Conservation (phyloP, 495 filamentous ascomycete genomes). For the Talaromyces wortmannii region DNA sequence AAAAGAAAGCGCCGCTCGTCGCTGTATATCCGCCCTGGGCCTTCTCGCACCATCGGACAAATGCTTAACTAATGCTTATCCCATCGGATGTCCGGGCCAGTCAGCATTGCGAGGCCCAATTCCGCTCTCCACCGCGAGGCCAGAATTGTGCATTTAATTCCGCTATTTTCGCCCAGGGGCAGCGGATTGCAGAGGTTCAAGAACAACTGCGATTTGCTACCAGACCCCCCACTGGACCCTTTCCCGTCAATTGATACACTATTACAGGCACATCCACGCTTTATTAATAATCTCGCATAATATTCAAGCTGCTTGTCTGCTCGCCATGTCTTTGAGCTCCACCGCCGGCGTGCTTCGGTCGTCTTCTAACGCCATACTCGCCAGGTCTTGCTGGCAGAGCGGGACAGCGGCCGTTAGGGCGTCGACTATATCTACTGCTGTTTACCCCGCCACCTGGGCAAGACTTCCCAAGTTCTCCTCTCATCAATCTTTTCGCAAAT, state of each 20-base stretch:
- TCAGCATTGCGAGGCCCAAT: too few species aligned
- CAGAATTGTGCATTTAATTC: too few species aligned
- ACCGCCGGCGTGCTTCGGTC: neutral
- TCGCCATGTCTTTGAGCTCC: neutral
- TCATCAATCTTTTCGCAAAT: neutral
- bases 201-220: too few species aligned
- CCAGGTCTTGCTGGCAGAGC: neutral
- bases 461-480: neutral
- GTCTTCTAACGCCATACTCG: neutral
- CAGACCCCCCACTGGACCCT: neutral
- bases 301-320: neutral
- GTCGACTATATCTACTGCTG: neutral
- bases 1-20: neutral
- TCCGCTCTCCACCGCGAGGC: too few species aligned
- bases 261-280: neutral
- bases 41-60: too few species aligned
- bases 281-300: neutral
- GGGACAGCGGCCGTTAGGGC: neutral
- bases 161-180: too few species aligned
- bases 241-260: neutral
- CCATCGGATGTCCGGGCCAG: too few species aligned
- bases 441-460: neutral
- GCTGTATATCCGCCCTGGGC: neutral
- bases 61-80: neutral
- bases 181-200: too few species aligned